Evolutionary conservation across 2,329 filamentous ascomycete genomes (phyloP).

Genomic region (Periconia sp.): DNA sequence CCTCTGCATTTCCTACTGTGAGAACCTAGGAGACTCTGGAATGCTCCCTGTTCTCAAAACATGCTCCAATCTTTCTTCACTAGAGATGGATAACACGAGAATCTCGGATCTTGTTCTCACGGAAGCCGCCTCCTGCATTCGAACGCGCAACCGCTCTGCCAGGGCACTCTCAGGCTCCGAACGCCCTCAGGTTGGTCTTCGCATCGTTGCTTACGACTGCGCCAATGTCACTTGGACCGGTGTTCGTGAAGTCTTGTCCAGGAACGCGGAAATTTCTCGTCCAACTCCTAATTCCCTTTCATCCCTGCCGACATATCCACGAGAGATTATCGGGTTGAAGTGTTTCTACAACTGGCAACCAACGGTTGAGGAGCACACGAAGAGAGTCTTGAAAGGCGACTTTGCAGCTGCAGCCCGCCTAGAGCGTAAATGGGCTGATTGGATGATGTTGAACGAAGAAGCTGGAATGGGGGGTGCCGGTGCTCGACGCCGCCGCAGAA

Average conservation of each 20-base stretch:
- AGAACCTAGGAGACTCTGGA: constrained; percentile 80
- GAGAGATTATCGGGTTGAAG: constrained; percentile 83
- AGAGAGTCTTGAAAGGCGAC: constrained; percentile 80
- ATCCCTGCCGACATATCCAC: constrained; percentile 64
- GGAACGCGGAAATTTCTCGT: constrained; percentile 77
- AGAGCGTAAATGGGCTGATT: constrained; percentile 90
- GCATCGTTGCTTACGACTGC: constrained; percentile 88
- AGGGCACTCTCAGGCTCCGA: constrained; percentile 37
- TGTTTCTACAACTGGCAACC: constrained; percentile 96
- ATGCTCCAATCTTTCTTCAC: constrained; percentile 70
- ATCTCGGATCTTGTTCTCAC: constrained; percentile 84
- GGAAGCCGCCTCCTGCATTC: constrained; percentile 83
- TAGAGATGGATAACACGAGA: constrained; percentile 93
- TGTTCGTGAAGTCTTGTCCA: constrained; percentile 81
- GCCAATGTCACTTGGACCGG: constrained; percentile 92
- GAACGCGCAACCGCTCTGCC: constrained; percentile 63
- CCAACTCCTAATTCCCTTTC: constrained; percentile 42
- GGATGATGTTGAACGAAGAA: constrained; percentile 91
- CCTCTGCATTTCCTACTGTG: constrained; percentile 89
- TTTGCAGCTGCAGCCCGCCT: constrained; percentile 75
- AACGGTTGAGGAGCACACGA: constrained; percentile 92
- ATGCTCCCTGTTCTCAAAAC: constrained; percentile 82
- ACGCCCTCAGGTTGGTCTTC: constrained; percentile 64
- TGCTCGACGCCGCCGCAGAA: constrained; percentile 71
- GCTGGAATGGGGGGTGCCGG: constrained; percentile 71